phyloP scores from a whole-genome alignment of 2,329 filamentous ascomycete species.

The Botryosphaeria dothidea region DNA sequence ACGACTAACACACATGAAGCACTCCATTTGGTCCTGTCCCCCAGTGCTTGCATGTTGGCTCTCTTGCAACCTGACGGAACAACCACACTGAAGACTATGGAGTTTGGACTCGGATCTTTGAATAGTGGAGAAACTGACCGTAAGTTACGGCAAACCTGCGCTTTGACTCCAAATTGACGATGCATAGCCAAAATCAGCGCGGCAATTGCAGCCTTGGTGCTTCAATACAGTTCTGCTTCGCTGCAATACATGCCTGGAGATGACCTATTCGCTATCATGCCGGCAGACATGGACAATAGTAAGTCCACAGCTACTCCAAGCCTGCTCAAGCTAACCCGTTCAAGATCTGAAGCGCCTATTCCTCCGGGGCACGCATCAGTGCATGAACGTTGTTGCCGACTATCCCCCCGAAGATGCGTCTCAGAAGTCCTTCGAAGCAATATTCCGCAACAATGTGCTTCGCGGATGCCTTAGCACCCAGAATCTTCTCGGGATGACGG shows the following conservation, averaged over 20 bases:
- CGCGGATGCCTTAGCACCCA: constrained; percentile 78
- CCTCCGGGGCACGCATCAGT: constrained; percentile 64
- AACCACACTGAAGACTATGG: constrained; percentile 44
- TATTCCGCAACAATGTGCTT: constrained; percentile 43
- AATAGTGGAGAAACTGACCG: constrained; percentile 21
- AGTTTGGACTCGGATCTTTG: constrained; percentile 38
- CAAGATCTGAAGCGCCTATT: constrained; percentile 45
- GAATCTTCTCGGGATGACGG: constrained; percentile 73
- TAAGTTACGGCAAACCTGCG: not conserved
- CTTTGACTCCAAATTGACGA: not conserved
- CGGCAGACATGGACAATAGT: constrained; percentile 26
- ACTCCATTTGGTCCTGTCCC: constrained; percentile 48
- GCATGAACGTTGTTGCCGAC: constrained; percentile 62
- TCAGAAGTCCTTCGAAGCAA: constrained; percentile 64
- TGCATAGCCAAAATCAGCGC: constrained; percentile 26
- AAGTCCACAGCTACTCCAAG: not conserved
- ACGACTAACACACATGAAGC: constrained; percentile 20
- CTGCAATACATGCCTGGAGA: constrained; percentile 50
- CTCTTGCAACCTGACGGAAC: constrained; percentile 46
- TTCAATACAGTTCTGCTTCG: constrained; percentile 44
- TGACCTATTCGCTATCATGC: constrained; percentile 49
- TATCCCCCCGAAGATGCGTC: constrained; percentile 75
- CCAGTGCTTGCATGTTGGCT: constrained; percentile 49
- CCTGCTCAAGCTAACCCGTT: constrained; percentile 12
- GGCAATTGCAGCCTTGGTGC: constrained; percentile 42